A percentile compares a stretch with the other conserved stretches of the same genome.
Conservation (phyloP, 805 yeast genomes). For the Sporopachydermia lactativora region DNA sequence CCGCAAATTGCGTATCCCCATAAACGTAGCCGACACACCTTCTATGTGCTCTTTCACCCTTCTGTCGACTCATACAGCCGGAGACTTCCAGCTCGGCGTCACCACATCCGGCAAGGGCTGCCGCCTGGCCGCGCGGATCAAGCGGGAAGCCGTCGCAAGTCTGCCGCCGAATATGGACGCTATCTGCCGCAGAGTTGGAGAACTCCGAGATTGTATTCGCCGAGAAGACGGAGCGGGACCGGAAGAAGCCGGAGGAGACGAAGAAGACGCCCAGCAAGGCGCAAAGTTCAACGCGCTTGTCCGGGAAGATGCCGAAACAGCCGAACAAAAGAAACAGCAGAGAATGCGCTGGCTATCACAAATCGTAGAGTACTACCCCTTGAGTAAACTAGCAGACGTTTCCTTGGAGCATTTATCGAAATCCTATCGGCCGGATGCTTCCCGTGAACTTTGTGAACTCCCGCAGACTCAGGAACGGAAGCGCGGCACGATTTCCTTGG, state of each 20-base stretch:
- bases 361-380: conserved; percentile 81
- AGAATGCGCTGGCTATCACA: conserved; percentile 80
- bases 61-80: conserved; percentile 55
- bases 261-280: conserved; percentile 57
- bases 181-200: conserved; percentile 57
- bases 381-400: conserved; percentile 44
- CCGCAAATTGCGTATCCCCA: conserved; percentile 54
- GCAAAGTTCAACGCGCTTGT: conserved; percentile 46
- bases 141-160: conserved; percentile 47
- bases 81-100: conserved; percentile 68
- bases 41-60: conserved; percentile 63
- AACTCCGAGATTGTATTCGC: conserved; percentile 41
- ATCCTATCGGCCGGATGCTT: conserved; percentile 18
- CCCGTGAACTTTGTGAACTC: conserved; percentile 1
- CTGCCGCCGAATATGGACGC: conserved; percentile 61
- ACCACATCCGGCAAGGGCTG: conserved; percentile 87
- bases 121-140: conserved; percentile 65
- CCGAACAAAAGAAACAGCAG: conserved; percentile 35
- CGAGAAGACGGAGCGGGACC: conserved; percentile 31
- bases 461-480: conserved; percentile 2
- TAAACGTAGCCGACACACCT: conserved; percentile 65
- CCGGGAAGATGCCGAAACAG: conserved; percentile 41
- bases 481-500: conserved; percentile 57
- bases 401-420: conserved; percentile 42
- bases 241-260: conserved; percentile 36